A percentile compares a stretch with the other conserved stretches of the same genome.
Evolutionary conservation across 1,284 basidiomycete genomes (phyloP).

Genomic region (Cutaneotrichosporon dermatis): DNA sequence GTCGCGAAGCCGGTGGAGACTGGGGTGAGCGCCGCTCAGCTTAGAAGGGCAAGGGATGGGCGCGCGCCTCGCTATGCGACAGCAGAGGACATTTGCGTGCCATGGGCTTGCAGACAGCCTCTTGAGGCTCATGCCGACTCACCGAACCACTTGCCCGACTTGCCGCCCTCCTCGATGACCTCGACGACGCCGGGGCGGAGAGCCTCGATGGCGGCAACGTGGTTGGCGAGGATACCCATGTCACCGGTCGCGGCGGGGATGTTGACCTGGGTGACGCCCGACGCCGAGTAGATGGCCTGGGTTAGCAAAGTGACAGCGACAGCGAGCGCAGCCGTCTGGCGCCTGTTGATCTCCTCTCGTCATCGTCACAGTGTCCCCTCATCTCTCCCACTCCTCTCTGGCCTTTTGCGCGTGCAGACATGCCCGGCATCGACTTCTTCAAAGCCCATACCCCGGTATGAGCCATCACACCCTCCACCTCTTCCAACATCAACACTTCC

Average conservation of each 20-base stretch:
- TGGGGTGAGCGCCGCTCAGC: constrained; percentile 43
- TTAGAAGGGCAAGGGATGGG: too few species aligned
- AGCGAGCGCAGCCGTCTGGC: not conserved
- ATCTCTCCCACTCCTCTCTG: not conserved
- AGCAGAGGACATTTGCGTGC: too few species aligned
- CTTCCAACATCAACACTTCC: too few species aligned
- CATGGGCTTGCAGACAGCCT: too few species aligned
- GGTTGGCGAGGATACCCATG: constrained; percentile 97
- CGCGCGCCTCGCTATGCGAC: too few species aligned
- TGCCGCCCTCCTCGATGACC: constrained; percentile 72
- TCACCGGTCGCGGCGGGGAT: constrained; percentile 89
- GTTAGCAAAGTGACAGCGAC: constrained; percentile 7
- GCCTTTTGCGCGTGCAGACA: not conserved
- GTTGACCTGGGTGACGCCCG: constrained; percentile 91
- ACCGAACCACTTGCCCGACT: constrained; percentile 92
- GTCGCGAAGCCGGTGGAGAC: constrained; percentile 97
- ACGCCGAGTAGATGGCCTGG: constrained; percentile 78
- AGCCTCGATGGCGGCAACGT: constrained; percentile 89
- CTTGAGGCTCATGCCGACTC: constrained; percentile 42
- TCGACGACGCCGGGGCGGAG: constrained; percentile 89
- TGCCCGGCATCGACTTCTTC: not conserved
- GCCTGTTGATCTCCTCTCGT: not conserved
- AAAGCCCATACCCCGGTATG: not conserved
- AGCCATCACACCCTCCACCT: not conserved
- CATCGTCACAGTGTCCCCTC: not conserved